These are phyloP conservation scores for Talaromyces proteolyticus DNA, from an alignment of 495 filamentous ascomycete species.

Conservation along the genomic window DNA sequence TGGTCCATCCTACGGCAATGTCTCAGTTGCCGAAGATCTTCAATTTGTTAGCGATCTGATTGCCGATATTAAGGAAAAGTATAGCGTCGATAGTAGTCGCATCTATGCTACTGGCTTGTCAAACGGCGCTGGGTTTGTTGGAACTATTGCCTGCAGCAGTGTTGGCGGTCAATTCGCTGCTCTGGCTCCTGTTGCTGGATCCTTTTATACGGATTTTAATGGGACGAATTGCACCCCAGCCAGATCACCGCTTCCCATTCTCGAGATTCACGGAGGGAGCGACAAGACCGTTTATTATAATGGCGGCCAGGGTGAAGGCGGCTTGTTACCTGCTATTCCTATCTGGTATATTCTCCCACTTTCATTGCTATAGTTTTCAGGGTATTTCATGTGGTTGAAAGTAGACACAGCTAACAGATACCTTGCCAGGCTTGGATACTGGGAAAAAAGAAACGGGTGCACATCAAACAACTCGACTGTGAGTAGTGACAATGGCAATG, in stretches of 20 bases:
- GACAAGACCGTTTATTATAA: constrained; percentile 29
- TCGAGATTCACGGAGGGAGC: constrained; percentile 45
- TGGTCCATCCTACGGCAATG: not conserved
- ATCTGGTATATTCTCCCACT: constrained; percentile 13
- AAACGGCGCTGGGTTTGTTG: constrained; percentile 53
- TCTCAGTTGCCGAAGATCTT: constrained; percentile 32
- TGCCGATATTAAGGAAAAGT: constrained; percentile 25
- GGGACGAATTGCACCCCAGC: constrained; percentile 27
- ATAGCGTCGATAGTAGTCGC: constrained; percentile 46
- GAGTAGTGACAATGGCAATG: not conserved
- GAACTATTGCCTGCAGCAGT: constrained; percentile 45
- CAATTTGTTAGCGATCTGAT: constrained; percentile 45
- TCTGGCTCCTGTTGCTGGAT: constrained; percentile 36
- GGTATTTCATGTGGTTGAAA: no score
- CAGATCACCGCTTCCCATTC: constrained; percentile 29
- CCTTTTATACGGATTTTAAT: constrained; percentile 16
- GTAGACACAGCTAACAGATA: not conserved
- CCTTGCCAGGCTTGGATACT: constrained; percentile 21
- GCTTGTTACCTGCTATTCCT: constrained; percentile 21
- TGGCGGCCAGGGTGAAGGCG: constrained; percentile 30
- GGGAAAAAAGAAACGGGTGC: constrained; percentile 28
- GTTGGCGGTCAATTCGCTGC: constrained; percentile 36
- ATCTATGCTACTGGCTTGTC: constrained; percentile 55
- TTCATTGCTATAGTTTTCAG: no score
- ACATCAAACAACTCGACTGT: not conserved